A percentile compares a stretch with the other conserved stretches of the same genome.
Conservation (phyloP, 768 basidiomycete species). For the Fomitopsis serialis region DNA sequence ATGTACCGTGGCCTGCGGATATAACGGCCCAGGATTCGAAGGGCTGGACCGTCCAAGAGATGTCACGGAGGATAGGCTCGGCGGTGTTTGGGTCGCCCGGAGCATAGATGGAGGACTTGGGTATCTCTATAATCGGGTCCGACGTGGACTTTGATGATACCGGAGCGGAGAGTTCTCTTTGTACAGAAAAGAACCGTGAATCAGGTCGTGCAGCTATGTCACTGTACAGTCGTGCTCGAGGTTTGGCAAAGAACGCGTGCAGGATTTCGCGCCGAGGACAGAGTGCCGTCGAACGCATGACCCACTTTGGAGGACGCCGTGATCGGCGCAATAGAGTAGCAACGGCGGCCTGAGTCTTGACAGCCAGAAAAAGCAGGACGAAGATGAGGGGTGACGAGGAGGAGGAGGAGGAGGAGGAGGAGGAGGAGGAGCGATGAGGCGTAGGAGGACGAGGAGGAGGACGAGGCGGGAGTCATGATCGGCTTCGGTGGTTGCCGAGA, state of each 20-base stretch:
- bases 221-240: not conserved
- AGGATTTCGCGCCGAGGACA: not conserved
- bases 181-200: not conserved
- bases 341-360: no score
- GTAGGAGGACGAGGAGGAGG: no score
- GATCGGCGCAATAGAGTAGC: no score
- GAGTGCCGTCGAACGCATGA: not conserved
- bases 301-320: no score
- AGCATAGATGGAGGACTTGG: conserved; percentile 18
- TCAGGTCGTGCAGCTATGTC: not conserved
- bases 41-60: conserved; percentile 18
- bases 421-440: no score
- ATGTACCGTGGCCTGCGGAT: conserved; percentile 12
- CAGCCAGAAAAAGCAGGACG: no score
- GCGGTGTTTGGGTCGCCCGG: conserved; percentile 11
- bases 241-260: not conserved
- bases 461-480: no score
- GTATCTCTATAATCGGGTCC: conserved; percentile 18
- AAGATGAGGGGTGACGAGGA: no score
- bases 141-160: not conserved
- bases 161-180: not conserved
- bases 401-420: no score
- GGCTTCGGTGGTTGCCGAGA: no score
- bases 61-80: conserved; percentile 15
- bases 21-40: conserved; percentile 21